phyloP scores from a whole-genome alignment of 371 early-diverging fungal genomes.

The Spiromyces aspiralis region DNA sequence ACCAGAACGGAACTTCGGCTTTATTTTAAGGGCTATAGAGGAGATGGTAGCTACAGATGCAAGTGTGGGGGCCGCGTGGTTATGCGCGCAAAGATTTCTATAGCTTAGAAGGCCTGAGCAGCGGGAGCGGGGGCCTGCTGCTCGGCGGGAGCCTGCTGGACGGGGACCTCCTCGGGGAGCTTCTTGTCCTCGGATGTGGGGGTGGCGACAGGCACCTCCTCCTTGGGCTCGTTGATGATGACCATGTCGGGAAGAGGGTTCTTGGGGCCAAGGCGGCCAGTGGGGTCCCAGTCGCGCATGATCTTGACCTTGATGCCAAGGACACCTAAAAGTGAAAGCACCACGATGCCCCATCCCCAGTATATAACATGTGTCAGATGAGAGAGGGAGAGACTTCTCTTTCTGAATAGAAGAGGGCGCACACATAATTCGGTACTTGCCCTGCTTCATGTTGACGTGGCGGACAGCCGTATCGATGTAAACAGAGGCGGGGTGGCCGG shows the following conservation, averaged over 20 bases:
- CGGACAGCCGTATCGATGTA: conserved; percentile 96
- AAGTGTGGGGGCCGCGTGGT: too few relatives aligned
- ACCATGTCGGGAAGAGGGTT: conserved; percentile 94
- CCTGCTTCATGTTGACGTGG: conserved; percentile 96
- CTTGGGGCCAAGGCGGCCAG: conserved; percentile 93
- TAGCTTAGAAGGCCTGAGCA: neutral
- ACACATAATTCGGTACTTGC: too few relatives aligned
- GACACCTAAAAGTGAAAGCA: too few relatives aligned
- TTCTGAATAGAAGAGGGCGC: too few relatives aligned
- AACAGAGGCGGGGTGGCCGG: conserved; percentile 96
- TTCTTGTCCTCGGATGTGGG: conserved; percentile 56
- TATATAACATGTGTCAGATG: too few relatives aligned
- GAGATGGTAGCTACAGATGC: neutral
- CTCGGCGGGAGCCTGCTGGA: neutral
- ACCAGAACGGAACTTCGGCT: neutral
- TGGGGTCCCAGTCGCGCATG: conserved; percentile 96
- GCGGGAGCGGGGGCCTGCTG: neutral
- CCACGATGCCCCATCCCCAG: too few relatives aligned
- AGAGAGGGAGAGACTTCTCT: too few relatives aligned
- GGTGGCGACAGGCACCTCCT: conserved; percentile 49
- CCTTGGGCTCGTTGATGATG: conserved; percentile 90
- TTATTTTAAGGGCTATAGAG: neutral
- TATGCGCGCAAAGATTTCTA: too few relatives aligned
- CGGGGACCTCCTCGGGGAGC: conserved; percentile 11
- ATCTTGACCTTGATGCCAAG: conserved; percentile 99